Percentiles rank a stretch among this genome's conserved stretches.
phyloP scores from a whole-genome alignment of 129 eudicot species.

The Helianthus annuus region HanXRQr2.0-SUNRISE NC_035445.2:85295701-85296200 shows the following conservation, averaged over 20 bases:
- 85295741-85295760: too few species aligned
- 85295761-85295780: background rate
- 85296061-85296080: conserved; percentile 68
- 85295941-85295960: conserved; percentile 46
- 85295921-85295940: conserved; percentile 50
- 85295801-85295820: conserved; percentile 15
- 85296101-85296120: conserved; percentile 67
- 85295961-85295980: conserved; percentile 57
- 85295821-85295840: conserved; percentile 6
- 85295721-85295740: too few species aligned
- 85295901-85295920: conserved; percentile 80
- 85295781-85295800: background rate
- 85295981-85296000: conserved; percentile 66
- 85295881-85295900: conserved; percentile 83
- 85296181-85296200: conserved; percentile 1
- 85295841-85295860: conserved; percentile 57
- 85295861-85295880: conserved; percentile 87
- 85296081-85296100: conserved; percentile 75
- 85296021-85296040: conserved; percentile 70
- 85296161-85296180: background rate
- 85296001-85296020: conserved; percentile 77
- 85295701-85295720: too few species aligned
- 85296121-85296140: background rate
- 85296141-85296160: conserved; percentile 1
- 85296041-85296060: conserved; percentile 70